Percentiles rank a stretch among this genome's conserved stretches.
Evolutionary conservation across 2,329 filamentous ascomycete species (phyloP).

Genomic region (Arthrobotrys iridis): DNA sequence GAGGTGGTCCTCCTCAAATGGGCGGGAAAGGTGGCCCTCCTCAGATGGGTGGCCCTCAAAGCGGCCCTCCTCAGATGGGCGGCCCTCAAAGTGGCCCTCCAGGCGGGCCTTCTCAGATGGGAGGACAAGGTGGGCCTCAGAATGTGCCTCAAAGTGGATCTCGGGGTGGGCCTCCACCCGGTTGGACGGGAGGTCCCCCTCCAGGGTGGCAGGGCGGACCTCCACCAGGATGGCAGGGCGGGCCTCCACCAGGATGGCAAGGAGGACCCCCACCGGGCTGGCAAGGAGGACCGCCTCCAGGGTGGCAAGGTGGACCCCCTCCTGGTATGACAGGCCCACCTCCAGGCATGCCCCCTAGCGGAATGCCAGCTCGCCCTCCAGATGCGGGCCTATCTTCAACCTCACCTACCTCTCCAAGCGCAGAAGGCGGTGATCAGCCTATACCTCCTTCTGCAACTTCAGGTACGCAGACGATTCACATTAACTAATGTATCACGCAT

Average conservation of each 20-base stretch:
- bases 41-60: constrained; percentile 33
- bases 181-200: constrained; percentile 31
- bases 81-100: neutral
- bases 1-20: constrained; percentile 26
- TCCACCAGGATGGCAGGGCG: constrained; percentile 24
- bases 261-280: constrained; percentile 40
- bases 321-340: constrained; percentile 35
- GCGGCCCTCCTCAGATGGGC: constrained; percentile 38
- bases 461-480: constrained; percentile 23
- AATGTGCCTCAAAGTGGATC: constrained; percentile 15
- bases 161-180: constrained; percentile 41
- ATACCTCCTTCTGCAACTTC: constrained; percentile 29
- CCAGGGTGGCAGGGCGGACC: constrained; percentile 41
- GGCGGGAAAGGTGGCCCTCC: constrained; percentile 34
- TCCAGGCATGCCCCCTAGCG: constrained; percentile 31
- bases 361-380: constrained; percentile 24
- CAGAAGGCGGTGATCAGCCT: constrained; percentile 8
- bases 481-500: neutral
- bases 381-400: neutral
- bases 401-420: constrained; percentile 18
- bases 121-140: constrained; percentile 20
- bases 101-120: constrained; percentile 28
- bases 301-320: constrained; percentile 43
- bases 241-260: constrained; percentile 28
- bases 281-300: constrained; percentile 53